Percentiles rank a stretch among this genome's conserved stretches.
These are phyloP conservation scores for Tricholoma matsutake DNA, from an alignment of 768 basidiomycete species.

Conservation along the genomic window DNA sequence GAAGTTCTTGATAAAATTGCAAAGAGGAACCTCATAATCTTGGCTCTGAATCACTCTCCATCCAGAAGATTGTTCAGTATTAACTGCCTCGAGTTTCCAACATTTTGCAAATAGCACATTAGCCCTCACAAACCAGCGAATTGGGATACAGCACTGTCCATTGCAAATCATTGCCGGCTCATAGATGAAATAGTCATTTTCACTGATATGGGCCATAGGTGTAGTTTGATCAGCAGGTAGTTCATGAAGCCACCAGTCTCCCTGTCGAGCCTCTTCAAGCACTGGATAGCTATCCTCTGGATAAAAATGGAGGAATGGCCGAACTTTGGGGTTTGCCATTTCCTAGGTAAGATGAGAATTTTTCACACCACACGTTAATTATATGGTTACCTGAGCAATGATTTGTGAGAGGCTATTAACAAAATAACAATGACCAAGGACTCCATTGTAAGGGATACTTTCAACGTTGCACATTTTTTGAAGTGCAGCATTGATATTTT, in stretches of 20 bases:
- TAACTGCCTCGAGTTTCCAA: not conserved
- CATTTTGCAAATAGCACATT: not conserved
- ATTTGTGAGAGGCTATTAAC: constrained; percentile 29
- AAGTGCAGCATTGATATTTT: not conserved
- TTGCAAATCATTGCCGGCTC: not conserved
- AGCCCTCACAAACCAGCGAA: not conserved
- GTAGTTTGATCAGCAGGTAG: constrained; percentile 7
- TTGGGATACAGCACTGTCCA: not conserved
- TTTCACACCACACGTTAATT: too few relatives aligned
- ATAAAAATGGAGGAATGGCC: constrained; percentile 26
- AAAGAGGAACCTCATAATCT: too few relatives aligned
- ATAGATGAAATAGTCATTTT: not conserved
- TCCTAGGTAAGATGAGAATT: constrained; percentile 24
- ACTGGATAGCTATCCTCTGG: constrained; percentile 29
- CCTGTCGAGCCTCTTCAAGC: constrained; percentile 19
- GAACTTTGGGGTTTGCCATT: constrained; percentile 35
- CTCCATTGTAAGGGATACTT: constrained; percentile 25
- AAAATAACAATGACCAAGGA: constrained; percentile 26
- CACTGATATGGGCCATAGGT: not conserved
- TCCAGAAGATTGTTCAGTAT: not conserved
- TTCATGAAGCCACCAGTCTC: constrained; percentile 26
- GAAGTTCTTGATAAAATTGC: too few relatives aligned
- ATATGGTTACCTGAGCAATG: constrained; percentile 28
- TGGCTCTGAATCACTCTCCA: too few relatives aligned
- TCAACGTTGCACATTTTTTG: constrained; percentile 23